phyloP scores from a whole-genome alignment of 768 basidiomycete species.

The Mrakia gelida region DNA sequence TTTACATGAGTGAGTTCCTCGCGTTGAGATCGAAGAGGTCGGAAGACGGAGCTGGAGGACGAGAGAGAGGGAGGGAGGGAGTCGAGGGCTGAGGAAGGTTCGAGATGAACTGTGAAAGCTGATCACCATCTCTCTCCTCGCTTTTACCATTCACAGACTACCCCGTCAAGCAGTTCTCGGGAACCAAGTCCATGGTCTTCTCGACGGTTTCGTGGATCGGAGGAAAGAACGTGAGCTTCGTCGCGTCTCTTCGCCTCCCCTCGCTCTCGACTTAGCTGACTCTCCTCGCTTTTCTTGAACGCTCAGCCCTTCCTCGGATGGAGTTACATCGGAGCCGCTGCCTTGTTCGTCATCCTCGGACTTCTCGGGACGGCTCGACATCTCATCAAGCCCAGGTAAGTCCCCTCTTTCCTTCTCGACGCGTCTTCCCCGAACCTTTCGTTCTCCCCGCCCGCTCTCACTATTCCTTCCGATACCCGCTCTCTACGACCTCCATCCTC shows the following conservation, averaged over 20 bases:
- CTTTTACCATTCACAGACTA: slow-evolving; percentile 61
- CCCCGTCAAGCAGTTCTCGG: slow-evolving; percentile 82
- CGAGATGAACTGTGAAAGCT: background rate
- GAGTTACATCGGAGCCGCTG: slow-evolving; percentile 89
- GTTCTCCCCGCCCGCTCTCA: background rate
- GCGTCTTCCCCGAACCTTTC: background rate
- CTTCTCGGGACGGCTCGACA: slow-evolving; percentile 85
- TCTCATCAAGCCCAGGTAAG: slow-evolving; percentile 73
- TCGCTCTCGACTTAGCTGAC: background rate
- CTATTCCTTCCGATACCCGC: too few species aligned
- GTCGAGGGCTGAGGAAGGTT: background rate
- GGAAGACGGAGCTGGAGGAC: too few species aligned
- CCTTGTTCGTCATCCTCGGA: slow-evolving; percentile 80
- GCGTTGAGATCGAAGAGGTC: slow-evolving; percentile 21
- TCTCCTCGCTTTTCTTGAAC: background rate
- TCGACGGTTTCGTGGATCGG: slow-evolving; percentile 98
- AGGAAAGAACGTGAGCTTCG: slow-evolving; percentile 69
- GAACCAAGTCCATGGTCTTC: slow-evolving; percentile 94
- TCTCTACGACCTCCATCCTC: too few species aligned
- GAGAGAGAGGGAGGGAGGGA: background rate
- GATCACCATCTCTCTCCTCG: slow-evolving; percentile 17
- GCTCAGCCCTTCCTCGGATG: slow-evolving; percentile 83
- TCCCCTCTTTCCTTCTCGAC: background rate
- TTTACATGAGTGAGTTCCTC: slow-evolving; percentile 56
- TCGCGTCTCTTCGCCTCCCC: background rate